phyloP scores from a whole-genome alignment of 306 rosid species.

The Cicer chorassanicum region DNA sequence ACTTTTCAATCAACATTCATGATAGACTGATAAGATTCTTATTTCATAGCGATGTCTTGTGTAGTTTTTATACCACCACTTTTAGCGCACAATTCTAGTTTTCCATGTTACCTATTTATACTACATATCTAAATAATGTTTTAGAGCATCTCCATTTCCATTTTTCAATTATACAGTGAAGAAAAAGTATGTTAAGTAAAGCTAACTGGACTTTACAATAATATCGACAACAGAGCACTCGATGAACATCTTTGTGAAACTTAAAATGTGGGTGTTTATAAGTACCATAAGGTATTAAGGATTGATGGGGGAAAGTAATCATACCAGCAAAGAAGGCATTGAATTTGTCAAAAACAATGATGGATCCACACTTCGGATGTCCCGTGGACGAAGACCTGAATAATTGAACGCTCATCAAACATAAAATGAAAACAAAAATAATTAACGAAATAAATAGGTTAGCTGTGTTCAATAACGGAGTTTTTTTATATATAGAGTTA shows the following conservation, averaged over 20 bases:
- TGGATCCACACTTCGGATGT: slow-evolving; percentile 95
- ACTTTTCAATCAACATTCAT: slow-evolving; percentile 14
- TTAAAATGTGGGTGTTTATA: background rate
- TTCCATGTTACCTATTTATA: slow-evolving; percentile 23
- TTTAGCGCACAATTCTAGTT: slow-evolving; percentile 15
- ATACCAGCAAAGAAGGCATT: slow-evolving; percentile 91
- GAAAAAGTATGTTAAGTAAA: slow-evolving; percentile 7
- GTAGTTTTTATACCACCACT: slow-evolving; percentile 19
- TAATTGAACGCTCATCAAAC: slow-evolving; percentile 32
- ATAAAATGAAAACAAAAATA: slow-evolving; percentile 10
- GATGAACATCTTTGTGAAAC: slow-evolving; percentile 36
- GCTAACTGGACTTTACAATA: background rate
- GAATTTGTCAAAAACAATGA: slow-evolving; percentile 92
- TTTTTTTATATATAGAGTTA: background rate
- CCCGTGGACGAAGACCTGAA: slow-evolving; percentile 98
- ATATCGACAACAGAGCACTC: slow-evolving; percentile 5
- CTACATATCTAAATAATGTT: slow-evolving; percentile 10
- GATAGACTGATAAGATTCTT: slow-evolving; percentile 12
- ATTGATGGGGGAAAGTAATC: background rate
- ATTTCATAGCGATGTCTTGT: slow-evolving; percentile 9
- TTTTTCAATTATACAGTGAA: slow-evolving; percentile 18
- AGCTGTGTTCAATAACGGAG: background rate
- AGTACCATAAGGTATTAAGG: background rate
- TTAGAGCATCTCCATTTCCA: slow-evolving; percentile 15
- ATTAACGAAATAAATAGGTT: background rate